Conservation (phyloP, 495 filamentous ascomycete species). For the Penicillium arizonense region DNA sequence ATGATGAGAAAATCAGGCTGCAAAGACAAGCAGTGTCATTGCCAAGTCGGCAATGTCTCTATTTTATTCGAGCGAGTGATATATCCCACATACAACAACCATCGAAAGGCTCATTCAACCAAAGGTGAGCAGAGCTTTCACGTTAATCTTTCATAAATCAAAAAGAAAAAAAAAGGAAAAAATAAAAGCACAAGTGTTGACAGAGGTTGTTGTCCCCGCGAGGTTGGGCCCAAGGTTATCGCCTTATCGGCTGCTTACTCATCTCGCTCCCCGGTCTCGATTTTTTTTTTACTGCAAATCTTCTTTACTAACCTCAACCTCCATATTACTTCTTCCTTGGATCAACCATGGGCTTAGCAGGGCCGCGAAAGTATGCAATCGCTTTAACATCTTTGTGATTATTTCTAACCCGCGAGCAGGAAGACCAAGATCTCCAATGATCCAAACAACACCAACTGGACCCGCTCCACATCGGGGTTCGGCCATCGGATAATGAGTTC, state of each 20-base stretch:
- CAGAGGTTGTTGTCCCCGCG: neutral
- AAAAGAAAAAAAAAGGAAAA: neutral
- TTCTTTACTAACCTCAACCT: too few relatives aligned
- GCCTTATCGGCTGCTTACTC: slow-evolving; percentile 19
- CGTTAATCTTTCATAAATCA: neutral
- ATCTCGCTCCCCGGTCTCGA: slow-evolving; percentile 1
- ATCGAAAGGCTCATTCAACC: too few relatives aligned
- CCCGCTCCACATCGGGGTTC: slow-evolving; percentile 73
- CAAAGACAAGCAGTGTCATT: slow-evolving; percentile 4
- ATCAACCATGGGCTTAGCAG: slow-evolving; percentile 68
- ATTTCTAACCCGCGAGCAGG: slow-evolving; percentile 44
- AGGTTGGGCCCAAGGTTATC: neutral
- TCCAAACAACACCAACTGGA: slow-evolving; percentile 93
- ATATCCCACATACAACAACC: neutral
- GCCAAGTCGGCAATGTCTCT: neutral
- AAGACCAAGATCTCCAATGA: slow-evolving; percentile 80
- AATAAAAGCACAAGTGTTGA: neutral
- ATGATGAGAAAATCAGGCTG: slow-evolving; percentile 19
- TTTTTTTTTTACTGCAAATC: slow-evolving; percentile 2
- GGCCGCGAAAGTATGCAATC: slow-evolving; percentile 60
- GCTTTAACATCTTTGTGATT: neutral
- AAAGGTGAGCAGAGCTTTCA: neutral
- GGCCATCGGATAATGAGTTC: slow-evolving; percentile 82
- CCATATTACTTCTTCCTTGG: neutral
- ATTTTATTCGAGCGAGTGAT: neutral